phyloP scores from a whole-genome alignment of 2,329 filamentous ascomycete genomes.

The Diaporthe sp. region DNA sequence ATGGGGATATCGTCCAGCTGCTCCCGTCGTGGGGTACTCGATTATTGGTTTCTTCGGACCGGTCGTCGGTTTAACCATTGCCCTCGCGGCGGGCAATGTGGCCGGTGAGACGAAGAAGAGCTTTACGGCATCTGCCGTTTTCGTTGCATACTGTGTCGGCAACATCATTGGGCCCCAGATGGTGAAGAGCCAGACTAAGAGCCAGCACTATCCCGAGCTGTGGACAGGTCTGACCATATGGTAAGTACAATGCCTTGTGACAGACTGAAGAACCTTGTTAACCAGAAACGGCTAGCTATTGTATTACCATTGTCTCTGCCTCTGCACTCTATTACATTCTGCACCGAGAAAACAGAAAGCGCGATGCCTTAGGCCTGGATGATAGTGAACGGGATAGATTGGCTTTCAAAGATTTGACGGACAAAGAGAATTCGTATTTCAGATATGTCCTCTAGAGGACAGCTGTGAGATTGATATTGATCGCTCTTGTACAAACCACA shows the following conservation, averaged over 20 bases:
- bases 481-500: not conserved
- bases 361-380: conserved; percentile 62
- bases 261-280: not conserved
- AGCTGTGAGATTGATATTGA: not conserved
- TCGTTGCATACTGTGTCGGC: conserved; percentile 76
- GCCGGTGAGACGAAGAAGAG: conserved; percentile 84
- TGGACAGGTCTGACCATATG: conserved; percentile 74
- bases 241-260: conserved; percentile 68
- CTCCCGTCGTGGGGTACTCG: conserved; percentile 78
- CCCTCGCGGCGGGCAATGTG: conserved; percentile 76
- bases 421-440: conserved; percentile 77
- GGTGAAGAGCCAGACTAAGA: conserved; percentile 74
- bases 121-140: conserved; percentile 79
- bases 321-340: conserved; percentile 70
- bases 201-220: conserved; percentile 62
- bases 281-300: conserved; percentile 13
- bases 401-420: conserved; percentile 77
- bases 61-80: conserved; percentile 70
- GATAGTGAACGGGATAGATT: conserved; percentile 73
- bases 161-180: conserved; percentile 83
- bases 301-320: conserved; percentile 68
- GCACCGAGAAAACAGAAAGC: conserved; percentile 67
- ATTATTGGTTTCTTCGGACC: conserved; percentile 73
- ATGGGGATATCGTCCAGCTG: conserved; percentile 74
- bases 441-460: conserved; percentile 66